Evolutionary conservation across 1,284 basidiomycete species (phyloP).

Genomic region (Clitocybe nebularis): DNA sequence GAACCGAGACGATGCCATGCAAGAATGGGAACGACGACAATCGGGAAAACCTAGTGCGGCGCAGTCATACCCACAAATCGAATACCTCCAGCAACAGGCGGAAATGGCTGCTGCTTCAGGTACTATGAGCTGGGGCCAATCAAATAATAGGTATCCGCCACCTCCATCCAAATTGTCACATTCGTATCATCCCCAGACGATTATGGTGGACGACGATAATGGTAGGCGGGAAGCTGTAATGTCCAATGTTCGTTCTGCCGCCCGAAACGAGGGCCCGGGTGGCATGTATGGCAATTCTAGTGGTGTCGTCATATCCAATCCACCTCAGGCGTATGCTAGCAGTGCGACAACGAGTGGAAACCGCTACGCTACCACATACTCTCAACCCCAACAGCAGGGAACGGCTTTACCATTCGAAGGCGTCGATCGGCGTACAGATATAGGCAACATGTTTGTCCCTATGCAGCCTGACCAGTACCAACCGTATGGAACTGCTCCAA

Average conservation of each 20-base stretch:
- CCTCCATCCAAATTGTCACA: conserved; percentile 69
- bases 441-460: conserved; percentile 67
- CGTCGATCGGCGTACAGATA: conserved; percentile 59
- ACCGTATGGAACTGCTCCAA: conserved; percentile 41
- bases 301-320: conserved; percentile 59
- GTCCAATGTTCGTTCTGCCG: conserved; percentile 71
- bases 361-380: conserved; percentile 54
- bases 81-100: conserved; percentile 88
- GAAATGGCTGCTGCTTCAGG: conserved; percentile 72
- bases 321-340: conserved; percentile 64
- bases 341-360: conserved; percentile 47
- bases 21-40: conserved; percentile 86
- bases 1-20: conserved; percentile 86
- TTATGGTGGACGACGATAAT: conserved; percentile 59
- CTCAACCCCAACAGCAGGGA: conserved; percentile 34
- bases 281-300: conserved; percentile 42
- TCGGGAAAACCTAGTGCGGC: conserved; percentile 57
- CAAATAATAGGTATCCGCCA: conserved; percentile 46
- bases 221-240: conserved; percentile 62
- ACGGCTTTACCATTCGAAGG: conserved; percentile 51
- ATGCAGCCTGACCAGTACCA: conserved; percentile 77
- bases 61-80: conserved; percentile 82
- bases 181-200: conserved; percentile 59
- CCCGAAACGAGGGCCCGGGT: conserved; percentile 41
- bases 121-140: conserved; percentile 46